Base-by-base conservation (phyloP, 2,329 filamentous ascomycete genomes). In the Exophiala xenobiotica region DNA sequence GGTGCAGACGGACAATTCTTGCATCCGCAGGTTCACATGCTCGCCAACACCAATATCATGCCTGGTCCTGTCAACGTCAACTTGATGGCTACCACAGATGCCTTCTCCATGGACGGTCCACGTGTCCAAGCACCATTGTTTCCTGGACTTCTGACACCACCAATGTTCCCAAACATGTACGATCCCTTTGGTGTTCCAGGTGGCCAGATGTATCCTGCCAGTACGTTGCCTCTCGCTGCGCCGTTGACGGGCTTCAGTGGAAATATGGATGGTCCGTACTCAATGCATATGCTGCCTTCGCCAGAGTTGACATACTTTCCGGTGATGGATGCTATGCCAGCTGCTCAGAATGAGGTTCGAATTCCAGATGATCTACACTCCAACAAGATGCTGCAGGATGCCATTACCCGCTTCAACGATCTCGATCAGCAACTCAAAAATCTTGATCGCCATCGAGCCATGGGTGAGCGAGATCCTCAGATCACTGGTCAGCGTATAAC, bases 371-470 rank as follows among this genome's bases (percentile, higher is more conserved):
- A 8, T 11, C 43, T 39, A 16, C 45, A 53, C 9, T 40, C 38
- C 20, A 20, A 22, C 20, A 40, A 40, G 18, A 55, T 55, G 49
- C 24, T 55, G 31, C 27, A 38, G 19, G 26, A 42, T 27, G 46
- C 31, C 12, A 40, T 41, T 27, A 23, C 40, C 7, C 35, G 40
- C 7, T 62, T 55, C 41, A 33, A 57, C n/a, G 46, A 57, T 16
- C 53, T 60, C 22, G 60, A 61, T 22, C 51, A 48, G 19, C 60
- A 62, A 31, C 54, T 62, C 42, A 62, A 57, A 38, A 40, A 35
- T 20, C 50, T 62, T 45, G 58, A 62, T 31, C 58, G 60, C 19
- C 58, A 58, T 38, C 57, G 60, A 38, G 60, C 60, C 4, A 60
- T 60, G 52, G 22, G 35, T 23, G 44, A 46, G 12, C 49, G 23